These are phyloP conservation scores for Miamiensis avidus DNA, from an alignment of 169 alveolate species.

Conservation along the genomic window DNA sequence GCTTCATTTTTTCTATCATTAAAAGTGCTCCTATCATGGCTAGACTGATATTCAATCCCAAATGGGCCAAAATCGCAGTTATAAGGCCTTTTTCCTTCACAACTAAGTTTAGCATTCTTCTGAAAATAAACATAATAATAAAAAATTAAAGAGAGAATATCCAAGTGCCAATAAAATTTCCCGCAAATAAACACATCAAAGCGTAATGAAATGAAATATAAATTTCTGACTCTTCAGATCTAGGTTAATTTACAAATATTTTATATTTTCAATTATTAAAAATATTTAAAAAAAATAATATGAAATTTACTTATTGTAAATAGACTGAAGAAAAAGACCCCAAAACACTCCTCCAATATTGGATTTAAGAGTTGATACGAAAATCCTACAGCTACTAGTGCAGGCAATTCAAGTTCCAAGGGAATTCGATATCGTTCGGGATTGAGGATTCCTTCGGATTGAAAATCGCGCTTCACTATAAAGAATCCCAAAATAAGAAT, in stretches of 20 bases:
- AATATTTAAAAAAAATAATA: too few relatives aligned
- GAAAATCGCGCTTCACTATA: too few relatives aligned
- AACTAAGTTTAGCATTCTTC: background rate
- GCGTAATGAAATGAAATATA: background rate
- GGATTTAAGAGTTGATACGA: background rate
- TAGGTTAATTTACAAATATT: too few relatives aligned
- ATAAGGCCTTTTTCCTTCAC: background rate
- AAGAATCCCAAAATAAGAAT: too few relatives aligned
- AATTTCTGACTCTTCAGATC: background rate
- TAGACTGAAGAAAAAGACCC: background rate
- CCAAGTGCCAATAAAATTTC: background rate
- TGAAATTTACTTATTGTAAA: background rate
- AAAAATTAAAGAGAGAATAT: background rate
- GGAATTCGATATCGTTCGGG: background rate
- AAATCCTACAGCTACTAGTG: background rate
- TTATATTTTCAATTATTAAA: too few relatives aligned
- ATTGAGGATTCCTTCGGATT: too few relatives aligned
- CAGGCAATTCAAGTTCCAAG: background rate
- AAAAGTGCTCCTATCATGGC: background rate
- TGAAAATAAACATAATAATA: background rate
- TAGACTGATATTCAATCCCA: background rate
- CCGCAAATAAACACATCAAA: background rate
- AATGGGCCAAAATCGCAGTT: background rate
- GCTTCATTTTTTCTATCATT: background rate
- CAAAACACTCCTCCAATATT: background rate